Percentiles rank a stretch among this genome's conserved stretches.
These are phyloP conservation scores for Phytophthora pluvialis DNA, from an alignment of 352 stramenopile genomes.

Conservation along the genomic window DNA sequence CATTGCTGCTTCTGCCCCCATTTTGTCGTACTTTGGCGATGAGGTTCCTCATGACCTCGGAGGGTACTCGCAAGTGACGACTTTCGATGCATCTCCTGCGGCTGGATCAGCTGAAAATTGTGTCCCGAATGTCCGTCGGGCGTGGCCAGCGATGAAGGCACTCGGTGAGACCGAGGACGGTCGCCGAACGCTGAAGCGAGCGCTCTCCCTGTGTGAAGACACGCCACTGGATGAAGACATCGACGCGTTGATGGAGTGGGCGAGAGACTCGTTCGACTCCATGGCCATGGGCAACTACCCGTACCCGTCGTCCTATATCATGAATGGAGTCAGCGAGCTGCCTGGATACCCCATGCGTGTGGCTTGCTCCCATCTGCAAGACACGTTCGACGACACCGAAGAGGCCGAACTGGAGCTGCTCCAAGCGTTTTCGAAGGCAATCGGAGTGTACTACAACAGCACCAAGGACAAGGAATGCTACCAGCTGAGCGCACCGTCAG, in stretches of 20 bases:
- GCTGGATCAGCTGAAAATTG: slow-evolving; percentile 77
- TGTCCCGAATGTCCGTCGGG: slow-evolving; percentile 75
- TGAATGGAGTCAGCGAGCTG: slow-evolving; percentile 81
- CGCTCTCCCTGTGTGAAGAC: slow-evolving; percentile 62
- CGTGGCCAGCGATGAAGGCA: slow-evolving; percentile 62
- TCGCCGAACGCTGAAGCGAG: slow-evolving; percentile 42
- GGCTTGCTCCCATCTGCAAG: slow-evolving; percentile 72
- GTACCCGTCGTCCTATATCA: slow-evolving; percentile 94
- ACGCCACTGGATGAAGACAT: slow-evolving; percentile 43
- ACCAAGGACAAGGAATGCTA: slow-evolving; percentile 60
- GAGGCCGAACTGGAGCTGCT: slow-evolving; percentile 33
- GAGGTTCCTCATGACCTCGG: slow-evolving; percentile 70
- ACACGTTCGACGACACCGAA: slow-evolving; percentile 26
- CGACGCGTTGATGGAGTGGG: slow-evolving; percentile 62
- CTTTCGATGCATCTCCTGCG: slow-evolving; percentile 66
- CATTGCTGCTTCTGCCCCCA: slow-evolving; percentile 68
- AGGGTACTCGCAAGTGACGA: slow-evolving; percentile 72
- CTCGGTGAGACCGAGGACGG: slow-evolving; percentile 56
- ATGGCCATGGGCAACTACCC: slow-evolving; percentile 97
- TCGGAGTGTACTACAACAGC: slow-evolving; percentile 82
- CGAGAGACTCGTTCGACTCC: slow-evolving; percentile 87
- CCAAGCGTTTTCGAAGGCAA: slow-evolving; percentile 44
- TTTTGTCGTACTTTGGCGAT: slow-evolving; percentile 62
- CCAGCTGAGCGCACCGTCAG: slow-evolving; percentile 45
- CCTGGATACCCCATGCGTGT: slow-evolving; percentile 89